Base-by-base conservation (phyloP, 176 grass and related monocot genomes). In the Triticum urartu region DNA sequence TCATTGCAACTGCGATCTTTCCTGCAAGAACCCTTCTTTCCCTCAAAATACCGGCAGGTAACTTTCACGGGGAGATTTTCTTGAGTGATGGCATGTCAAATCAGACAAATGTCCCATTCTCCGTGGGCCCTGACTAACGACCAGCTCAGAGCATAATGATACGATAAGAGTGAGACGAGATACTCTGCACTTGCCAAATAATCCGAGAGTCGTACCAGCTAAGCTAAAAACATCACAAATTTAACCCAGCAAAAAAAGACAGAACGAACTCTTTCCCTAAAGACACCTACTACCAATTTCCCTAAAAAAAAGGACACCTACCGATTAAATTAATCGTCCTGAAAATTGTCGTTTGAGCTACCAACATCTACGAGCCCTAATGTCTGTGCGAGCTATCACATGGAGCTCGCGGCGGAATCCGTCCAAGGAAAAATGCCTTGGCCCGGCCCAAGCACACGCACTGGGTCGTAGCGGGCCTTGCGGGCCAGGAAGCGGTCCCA, bases 381-480 rank as follows among this genome's bases (percentile, higher is more conserved):
- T 20, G 3, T 14, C 47, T 54, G 1, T 0, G 50, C 50, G 14
- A 54, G 50, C 15, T 18, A 54, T 43, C 65, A 80, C 77, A 85
- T 7, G 0, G 68, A 48, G 28, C 20, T 36, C 45, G 68, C 86
- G 7, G 68, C 86, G 7, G 26, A 22, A 15, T 84, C 81, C 15
- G 30, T 21, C 84, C 70, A 64, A 0, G 85, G 35, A 64, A 97
- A 97, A 56, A 93, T 93, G 58, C 91, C 89, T 33, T 97, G 95
- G 81, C 95, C 92, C 7, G 93, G 95, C 11, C 89, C 95, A 33
- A 95, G 87, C 2, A 97, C 80, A 17, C 72, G 73, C 20, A 64
- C 72, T 2, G 93, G 93, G 25, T 97, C 93, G 33, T 88, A 97
- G 4, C 45, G 89, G 52, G 87, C 43, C 84, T 95, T 98, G 11